phyloP scores from a whole-genome alignment of 257 asterid species.

The Lithospermum erythrorhizon region DNA sequence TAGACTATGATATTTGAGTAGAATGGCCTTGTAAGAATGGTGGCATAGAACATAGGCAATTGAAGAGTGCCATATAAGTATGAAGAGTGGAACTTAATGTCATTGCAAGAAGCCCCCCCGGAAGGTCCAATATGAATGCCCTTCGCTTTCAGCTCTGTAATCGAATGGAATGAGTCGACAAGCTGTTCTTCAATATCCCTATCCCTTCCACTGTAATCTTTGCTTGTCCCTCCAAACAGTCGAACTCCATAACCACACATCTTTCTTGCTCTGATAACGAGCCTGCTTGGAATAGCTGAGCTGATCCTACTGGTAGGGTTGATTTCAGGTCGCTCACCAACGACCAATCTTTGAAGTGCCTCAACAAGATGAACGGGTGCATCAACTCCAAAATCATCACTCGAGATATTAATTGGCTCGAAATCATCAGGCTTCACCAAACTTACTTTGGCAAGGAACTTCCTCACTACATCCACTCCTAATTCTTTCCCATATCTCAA shows the following conservation, averaged over 20 bases:
- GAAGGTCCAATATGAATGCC: slow-evolving; percentile 22
- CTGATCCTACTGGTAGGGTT: background rate
- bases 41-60: slow-evolving; percentile 12
- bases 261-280: no score
- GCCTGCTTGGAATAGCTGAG: no score
- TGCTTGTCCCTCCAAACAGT: background rate
- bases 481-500: background rate
- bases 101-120: slow-evolving; percentile 3
- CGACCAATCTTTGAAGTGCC: background rate
- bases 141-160: slow-evolving; percentile 23
- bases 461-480: background rate
- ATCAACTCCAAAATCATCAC: no score
- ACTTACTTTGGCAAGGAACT: background rate
- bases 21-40: slow-evolving; percentile 6
- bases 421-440: background rate
- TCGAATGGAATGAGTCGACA: slow-evolving; percentile 9
- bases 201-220: background rate
- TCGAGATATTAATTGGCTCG: background rate
- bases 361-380: background rate
- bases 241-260: no score
- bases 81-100: slow-evolving; percentile 10
- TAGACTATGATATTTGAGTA: slow-evolving; percentile 22
- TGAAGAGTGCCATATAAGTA: slow-evolving; percentile 13
- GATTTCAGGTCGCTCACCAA: no score
- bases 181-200: no score